Conservation (phyloP, 257 asterid species). For the Solanum sejunctum region DNA sequence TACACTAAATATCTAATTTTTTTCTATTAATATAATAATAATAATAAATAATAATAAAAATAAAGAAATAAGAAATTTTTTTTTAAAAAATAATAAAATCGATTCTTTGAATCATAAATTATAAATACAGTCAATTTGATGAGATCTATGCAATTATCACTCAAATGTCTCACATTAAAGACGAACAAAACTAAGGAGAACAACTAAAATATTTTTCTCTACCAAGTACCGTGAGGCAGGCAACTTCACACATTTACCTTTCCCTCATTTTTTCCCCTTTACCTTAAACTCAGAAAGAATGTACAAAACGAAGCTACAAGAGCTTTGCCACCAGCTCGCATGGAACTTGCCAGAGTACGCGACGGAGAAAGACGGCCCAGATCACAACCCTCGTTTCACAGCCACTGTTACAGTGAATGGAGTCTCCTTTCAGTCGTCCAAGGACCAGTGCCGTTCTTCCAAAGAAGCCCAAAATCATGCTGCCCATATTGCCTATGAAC, state of each 20-base stretch:
- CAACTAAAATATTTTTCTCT: not conserved
- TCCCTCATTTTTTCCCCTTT: not conserved
- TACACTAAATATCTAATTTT: too few species aligned
- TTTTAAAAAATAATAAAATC: too few species aligned
- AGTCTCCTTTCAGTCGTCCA: constrained; percentile 23
- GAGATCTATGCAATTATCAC: too few species aligned
- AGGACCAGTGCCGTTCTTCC: constrained; percentile 3
- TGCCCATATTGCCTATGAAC: constrained; percentile 1
- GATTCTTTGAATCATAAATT: too few species aligned
- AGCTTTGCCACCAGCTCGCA: constrained; percentile 33
- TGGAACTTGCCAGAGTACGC: constrained; percentile 53
- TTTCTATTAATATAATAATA: too few species aligned
- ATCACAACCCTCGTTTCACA: constrained; percentile 51
- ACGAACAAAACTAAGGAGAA: too few species aligned
- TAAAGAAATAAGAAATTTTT: too few species aligned
- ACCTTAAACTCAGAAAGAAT: constrained; percentile 2
- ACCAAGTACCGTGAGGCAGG: not conserved
- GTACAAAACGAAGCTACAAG: constrained; percentile 57
- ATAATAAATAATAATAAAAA: too few species aligned
- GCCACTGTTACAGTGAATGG: constrained; percentile 32
- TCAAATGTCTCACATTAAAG: too few species aligned
- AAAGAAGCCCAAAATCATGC: constrained; percentile 9
- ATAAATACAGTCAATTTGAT: too few species aligned
- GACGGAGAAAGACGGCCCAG: constrained; percentile 36
- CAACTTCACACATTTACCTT: not conserved